These are phyloP conservation scores for Candida easanensis DNA, from an alignment of 805 yeast species.

Conservation along the genomic window DNA sequence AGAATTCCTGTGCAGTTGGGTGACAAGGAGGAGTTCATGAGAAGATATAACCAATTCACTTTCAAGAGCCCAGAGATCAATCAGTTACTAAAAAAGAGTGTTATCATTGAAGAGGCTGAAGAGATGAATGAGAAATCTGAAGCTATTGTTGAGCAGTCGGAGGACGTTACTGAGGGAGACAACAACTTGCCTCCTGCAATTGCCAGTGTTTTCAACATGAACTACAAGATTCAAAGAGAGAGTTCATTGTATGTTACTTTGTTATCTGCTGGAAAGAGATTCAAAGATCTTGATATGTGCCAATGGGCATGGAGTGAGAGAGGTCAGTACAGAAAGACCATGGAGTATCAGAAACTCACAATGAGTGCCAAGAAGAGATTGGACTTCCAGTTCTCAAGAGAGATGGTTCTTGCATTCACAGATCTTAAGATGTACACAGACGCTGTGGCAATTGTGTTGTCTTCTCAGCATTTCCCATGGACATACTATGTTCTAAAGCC, in stretches of 20 bases:
- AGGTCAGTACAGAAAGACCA: slow-evolving; percentile 64
- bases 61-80: slow-evolving; percentile 27
- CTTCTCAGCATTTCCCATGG: slow-evolving; percentile 77
- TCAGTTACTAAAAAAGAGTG: background rate
- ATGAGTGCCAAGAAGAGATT: slow-evolving; percentile 37
- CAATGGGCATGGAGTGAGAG: slow-evolving; percentile 74
- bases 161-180: no score
- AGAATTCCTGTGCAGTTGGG: slow-evolving; percentile 41
- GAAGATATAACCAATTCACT: slow-evolving; percentile 35
- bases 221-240: slow-evolving; percentile 19
- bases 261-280: slow-evolving; percentile 53
- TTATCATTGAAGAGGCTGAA: slow-evolving; percentile 18
- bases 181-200: slow-evolving; percentile 15
- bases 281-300: slow-evolving; percentile 55
- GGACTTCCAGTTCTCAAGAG: slow-evolving; percentile 70
- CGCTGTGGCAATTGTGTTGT: slow-evolving; percentile 63
- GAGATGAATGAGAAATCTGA: no score
- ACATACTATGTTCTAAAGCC: slow-evolving; percentile 42
- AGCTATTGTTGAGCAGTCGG: no score
- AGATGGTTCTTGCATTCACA: slow-evolving; percentile 62
- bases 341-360: slow-evolving; percentile 41
- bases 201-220: slow-evolving; percentile 4
- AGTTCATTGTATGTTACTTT: slow-evolving; percentile 18
- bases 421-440: slow-evolving; percentile 57
- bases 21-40: slow-evolving; percentile 34